phyloP scores from a whole-genome alignment of 2,329 filamentous ascomycete genomes.

The Ascosphaera pollenicola region DNA sequence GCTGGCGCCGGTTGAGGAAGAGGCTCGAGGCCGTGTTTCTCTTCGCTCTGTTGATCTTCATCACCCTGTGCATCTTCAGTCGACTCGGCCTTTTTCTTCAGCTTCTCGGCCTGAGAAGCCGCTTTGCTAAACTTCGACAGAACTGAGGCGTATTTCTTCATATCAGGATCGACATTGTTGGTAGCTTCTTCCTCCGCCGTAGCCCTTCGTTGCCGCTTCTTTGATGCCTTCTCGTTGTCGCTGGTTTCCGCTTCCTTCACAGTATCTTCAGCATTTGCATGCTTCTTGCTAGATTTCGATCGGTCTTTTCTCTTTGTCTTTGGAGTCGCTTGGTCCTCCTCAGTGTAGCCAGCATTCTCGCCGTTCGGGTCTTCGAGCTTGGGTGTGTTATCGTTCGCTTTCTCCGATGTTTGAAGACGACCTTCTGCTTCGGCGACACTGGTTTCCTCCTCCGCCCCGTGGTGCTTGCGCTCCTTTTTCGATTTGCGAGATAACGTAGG shows the following conservation, averaged over 20 bases:
- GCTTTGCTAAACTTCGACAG: constrained; percentile 11
- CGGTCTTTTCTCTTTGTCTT: constrained; percentile 4
- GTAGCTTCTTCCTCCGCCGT: constrained; percentile 16
- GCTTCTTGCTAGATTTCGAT: constrained; percentile 3
- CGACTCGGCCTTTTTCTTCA: constrained; percentile 1
- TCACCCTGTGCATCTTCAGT: not conserved
- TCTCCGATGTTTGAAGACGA: too few relatives aligned
- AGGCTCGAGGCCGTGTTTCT: constrained; percentile 47
- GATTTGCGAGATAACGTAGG: not conserved
- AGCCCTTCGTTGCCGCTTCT: constrained; percentile 3
- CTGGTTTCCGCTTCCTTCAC: constrained; percentile 10
- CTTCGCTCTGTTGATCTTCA: not conserved
- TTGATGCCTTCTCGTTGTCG: constrained; percentile 1
- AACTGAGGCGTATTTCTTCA: constrained; percentile 9
- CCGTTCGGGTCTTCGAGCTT: constrained; percentile 8
- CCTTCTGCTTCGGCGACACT: too few relatives aligned
- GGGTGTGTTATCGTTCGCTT: too few relatives aligned
- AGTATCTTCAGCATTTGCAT: constrained; percentile 9
- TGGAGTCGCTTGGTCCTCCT: constrained; percentile 6
- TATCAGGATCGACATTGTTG: constrained; percentile 9
- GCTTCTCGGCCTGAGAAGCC: constrained; percentile 4
- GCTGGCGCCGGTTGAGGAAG: constrained; percentile 52
- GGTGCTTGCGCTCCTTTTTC: constrained; percentile 6
- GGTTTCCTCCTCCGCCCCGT: constrained; percentile 11
- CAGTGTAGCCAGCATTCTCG: not conserved